Base-by-base conservation (phyloP, 1,284 basidiomycete genomes). In the Salmacisia buchloeana region DNA sequence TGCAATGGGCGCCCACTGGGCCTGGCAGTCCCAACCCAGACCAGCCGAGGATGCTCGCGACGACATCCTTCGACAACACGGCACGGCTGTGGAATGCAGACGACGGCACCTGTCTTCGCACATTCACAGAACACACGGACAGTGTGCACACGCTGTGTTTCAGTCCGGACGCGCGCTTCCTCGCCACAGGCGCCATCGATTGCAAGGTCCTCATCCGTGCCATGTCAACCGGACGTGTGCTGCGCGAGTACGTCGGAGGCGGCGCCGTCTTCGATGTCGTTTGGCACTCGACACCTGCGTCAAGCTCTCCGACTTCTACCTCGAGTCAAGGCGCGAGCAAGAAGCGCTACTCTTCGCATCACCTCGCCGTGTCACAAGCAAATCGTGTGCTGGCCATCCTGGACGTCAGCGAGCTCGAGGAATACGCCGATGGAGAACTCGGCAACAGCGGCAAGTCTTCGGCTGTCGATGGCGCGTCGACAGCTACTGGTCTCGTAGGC, bases 21-120 rank as follows among this genome's bases (percentile, higher is more conserved):
- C 71, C 73, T 5, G 70, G 72, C 25, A 71, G 72, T 15, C 46
- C 68, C 2, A 63, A 75, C 18, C 67, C 71, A 23, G 65, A 68
- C 10, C 69, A 71, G 60, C 77, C 77, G 7, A 67, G 74, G n/a
- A 71, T 78, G 66, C 65, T 79, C 5, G 78, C 78, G 5, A 77
- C 78, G 38, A 69, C 74, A 27, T 73, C 73, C 13, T 78, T 77
- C 25, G 78, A 79, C 62, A 66, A 72, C 58, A 79, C 77, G 1
- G 74, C 73, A 6, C 65, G 78, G 15, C 62, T 79, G 0, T 79
- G 78, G 78, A 77, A 79, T 38, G 76, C 66, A 38, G 76, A 78
- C 56, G 71, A 63, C 18, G 78, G 78, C 33, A 70, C 69, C 13
- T 79, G 78, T 56, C 21, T 78, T 9, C 70, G 72, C 1, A 69